Evolutionary conservation across 176 grass and related monocot genomes (phyloP), one percentile per base, ranked within the genome.

Genomic region (Tuctoria greenei): DNA sequence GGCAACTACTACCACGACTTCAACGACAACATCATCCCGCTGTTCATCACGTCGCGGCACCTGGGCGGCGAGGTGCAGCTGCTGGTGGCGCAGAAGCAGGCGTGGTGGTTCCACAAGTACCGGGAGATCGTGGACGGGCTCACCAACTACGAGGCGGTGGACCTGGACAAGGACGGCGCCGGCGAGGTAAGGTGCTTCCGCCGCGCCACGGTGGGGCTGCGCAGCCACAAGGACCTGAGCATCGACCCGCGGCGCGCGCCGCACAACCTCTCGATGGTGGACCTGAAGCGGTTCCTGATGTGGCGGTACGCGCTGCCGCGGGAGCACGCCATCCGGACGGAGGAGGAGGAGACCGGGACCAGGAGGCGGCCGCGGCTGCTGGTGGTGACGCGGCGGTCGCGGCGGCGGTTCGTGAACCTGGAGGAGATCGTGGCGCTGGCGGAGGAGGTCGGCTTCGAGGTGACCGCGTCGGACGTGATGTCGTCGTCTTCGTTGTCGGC

Each of bases 1-100:
- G 90, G 87, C 56, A 93, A 93, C 84, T 93, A 93, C 85, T 93
- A 86, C 84, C 90, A 93, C 72, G 90, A 86, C 66, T 93, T 90
- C 77, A 87, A 85, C 79, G 90, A 93, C 76, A 66, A 89, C 78
- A 80, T 93, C 81, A 76, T 93, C 42, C 90, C 90, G 31, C 72
- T 93, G 62, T 90, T 93, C 90, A 54, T 93, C 31, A 93, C 90
- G 23, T 38, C 87, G 52, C 79, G 88, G 3, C 87, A 87, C 65
- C 75, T 87, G 4, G 75, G 61, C 18, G 80, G 90, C 28, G 84
- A 93, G 61, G 90, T 90, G 35, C 90, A 90, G 78, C 81, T 93
- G 66, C 67, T 93, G 59, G 87, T 93, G 82, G 46, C 76, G 26
- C 79, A 93, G 74, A 84, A 80, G 71, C 87, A 93, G 75, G 11